Percentiles rank a stretch among this genome's conserved stretches.
phyloP scores from a whole-genome alignment of 2,329 filamentous ascomycete genomes.

The Fusarium stilboides region DNA sequence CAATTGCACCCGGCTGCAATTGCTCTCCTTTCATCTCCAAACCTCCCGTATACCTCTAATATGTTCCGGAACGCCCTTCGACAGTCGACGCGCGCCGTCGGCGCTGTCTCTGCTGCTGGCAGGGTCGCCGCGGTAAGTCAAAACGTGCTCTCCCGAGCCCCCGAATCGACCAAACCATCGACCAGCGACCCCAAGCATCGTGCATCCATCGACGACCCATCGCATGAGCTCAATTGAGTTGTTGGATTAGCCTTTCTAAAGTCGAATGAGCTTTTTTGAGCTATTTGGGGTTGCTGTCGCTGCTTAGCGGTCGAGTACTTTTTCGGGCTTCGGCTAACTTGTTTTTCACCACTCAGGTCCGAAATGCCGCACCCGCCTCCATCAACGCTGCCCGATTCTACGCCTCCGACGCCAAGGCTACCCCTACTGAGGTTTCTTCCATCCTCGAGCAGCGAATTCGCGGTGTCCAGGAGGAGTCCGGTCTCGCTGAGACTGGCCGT shows the following conservation, averaged over 20 bases:
- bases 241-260: conserved; percentile 32
- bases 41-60: conserved; percentile 68
- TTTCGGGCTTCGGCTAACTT: conserved; percentile 70
- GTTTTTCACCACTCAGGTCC: conserved; percentile 77
- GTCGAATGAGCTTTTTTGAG: conserved; percentile 54
- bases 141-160: conserved; percentile 54
- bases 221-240: conserved; percentile 57
- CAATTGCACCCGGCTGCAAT: conserved; percentile 76
- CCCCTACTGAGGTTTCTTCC: conserved; percentile 98
- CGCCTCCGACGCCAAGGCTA: conserved; percentile 92
- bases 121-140: conserved; percentile 94
- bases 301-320: conserved; percentile 49
- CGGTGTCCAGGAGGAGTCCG: conserved; percentile 96
- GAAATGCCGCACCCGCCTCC: conserved; percentile 86
- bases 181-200: conserved; percentile 56
- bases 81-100: conserved; percentile 95
- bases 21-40: conserved; percentile 70
- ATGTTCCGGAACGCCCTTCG: conserved; percentile 99
- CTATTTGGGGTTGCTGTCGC: conserved; percentile 52
- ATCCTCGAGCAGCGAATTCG: conserved; percentile 99
- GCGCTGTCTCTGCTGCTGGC: conserved; percentile 92
- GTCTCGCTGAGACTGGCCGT: conserved; percentile 97
- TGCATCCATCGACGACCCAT: conserved; percentile 53
- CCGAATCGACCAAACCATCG: conserved; percentile 64
- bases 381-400: conserved; percentile 87